These are phyloP conservation scores for Cladophialophora chaetospira DNA, from an alignment of 2,329 filamentous ascomycete species.

Conservation along the genomic window DNA sequence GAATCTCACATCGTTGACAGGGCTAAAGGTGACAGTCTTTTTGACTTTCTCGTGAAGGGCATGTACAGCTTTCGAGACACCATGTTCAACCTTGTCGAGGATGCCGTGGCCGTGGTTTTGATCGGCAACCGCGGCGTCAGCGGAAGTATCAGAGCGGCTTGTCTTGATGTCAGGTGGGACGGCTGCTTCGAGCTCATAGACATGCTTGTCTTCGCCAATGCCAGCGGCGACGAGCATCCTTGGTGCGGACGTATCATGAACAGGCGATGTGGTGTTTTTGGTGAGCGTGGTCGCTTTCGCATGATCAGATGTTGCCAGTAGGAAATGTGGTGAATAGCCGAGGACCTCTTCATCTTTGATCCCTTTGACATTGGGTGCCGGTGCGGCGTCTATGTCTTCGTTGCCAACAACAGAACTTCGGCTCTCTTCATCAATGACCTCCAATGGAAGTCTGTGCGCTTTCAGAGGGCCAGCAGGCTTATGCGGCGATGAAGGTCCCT, in stretches of 20 bases:
- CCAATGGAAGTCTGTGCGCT: background rate
- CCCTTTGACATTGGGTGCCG: background rate
- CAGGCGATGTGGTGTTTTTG: background rate
- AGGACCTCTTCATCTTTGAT: background rate
- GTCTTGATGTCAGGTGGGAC: background rate
- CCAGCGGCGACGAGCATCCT: conserved; percentile 4
- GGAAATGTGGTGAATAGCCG: background rate
- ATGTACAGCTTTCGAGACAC: conserved; percentile 5
- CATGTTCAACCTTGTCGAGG: conserved; percentile 2
- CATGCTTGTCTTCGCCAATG: background rate
- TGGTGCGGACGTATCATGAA: background rate
- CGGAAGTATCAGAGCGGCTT: background rate
- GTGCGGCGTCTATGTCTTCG: background rate
- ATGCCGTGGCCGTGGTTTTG: background rate
- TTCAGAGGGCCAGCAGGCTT: background rate
- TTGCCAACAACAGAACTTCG: background rate
- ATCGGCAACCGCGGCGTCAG: background rate
- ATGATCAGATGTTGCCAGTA: too few relatives aligned
- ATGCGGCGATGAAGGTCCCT: background rate
- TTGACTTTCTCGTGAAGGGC: conserved; percentile 13
- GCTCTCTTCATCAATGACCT: background rate
- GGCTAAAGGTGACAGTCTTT: conserved; percentile 16
- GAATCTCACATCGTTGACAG: conserved; percentile 15
- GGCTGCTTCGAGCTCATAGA: conserved; percentile 6
- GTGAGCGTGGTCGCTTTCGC: too few relatives aligned